phyloP scores from a whole-genome alignment of 225 moss, liverwort and hornwort genomes.

The Pleurozium schreberi region DNA sequence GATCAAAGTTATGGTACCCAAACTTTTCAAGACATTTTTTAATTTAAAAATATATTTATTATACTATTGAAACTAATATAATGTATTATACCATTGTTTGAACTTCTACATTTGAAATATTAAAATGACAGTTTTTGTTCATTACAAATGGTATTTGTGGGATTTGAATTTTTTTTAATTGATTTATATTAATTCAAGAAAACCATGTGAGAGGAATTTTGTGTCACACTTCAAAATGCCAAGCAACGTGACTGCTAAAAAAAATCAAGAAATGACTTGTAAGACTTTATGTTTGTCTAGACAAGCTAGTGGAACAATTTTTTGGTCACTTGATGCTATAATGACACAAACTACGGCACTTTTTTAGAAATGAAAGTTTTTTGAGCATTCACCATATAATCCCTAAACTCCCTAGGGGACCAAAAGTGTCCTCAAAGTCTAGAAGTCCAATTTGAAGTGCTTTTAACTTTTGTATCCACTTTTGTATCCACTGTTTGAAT shows the following conservation, averaged over 20 bases:
- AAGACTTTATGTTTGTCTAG: neutral
- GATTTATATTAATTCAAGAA: too few species aligned
- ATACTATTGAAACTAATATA: neutral
- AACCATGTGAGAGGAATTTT: accelerated
- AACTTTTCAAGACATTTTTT: too few species aligned
- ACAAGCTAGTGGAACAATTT: too few species aligned
- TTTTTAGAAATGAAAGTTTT: neutral
- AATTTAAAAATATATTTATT: too few species aligned
- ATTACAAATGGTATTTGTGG: too few species aligned
- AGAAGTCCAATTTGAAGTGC: too few species aligned
- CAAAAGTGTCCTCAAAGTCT: too few species aligned
- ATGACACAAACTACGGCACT: neutral
- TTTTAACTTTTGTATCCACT: too few species aligned
- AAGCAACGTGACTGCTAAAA: neutral
- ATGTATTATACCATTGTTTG: neutral
- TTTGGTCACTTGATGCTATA: neutral
- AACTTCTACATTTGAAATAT: too few species aligned
- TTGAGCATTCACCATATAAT: neutral
- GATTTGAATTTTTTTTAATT: neutral
- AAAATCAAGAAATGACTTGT: neutral
- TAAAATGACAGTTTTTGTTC: neutral
- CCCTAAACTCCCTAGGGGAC: too few species aligned
- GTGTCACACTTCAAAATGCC: too few species aligned
- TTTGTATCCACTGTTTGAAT: too few species aligned
- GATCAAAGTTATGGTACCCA: neutral